Evolutionary conservation across 1,139 yeast genomes (phyloP), one percentile per base, ranked within the genome.

Genomic region (Lodderomyces parapsilosis): DNA sequence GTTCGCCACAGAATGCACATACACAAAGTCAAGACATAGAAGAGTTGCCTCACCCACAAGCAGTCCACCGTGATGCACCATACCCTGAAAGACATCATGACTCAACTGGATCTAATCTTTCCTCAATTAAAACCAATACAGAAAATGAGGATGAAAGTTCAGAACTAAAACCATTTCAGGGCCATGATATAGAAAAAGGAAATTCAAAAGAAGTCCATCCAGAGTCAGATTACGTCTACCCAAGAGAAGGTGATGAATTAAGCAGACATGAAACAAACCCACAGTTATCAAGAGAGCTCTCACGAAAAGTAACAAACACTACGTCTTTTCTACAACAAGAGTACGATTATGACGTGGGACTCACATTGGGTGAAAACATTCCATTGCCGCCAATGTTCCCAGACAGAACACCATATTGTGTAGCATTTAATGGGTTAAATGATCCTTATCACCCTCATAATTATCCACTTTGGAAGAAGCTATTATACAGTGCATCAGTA

Each of bases 371-470:
- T 8, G 66, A 61, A 14, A 71, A 62, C 18, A 56, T 66, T 39
- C 61, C 56, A 7, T 67, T 60, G 43, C 76, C 76, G 1, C 68
- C 74, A 2, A 45, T 58, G 6, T 55, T 68, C 28, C 70, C 68
- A 1, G 65, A 64, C 32, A 56, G 68, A 41, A 60, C 59, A 4
- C 62, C 64, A 3, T 70, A 66, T 47, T 53, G 59, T 5, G 75
- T 70, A 9, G 53, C 60, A 27, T 79, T 61, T 51, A 75, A 71
- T 46, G 81, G 81, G 1, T 73, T 74, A 1, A 64, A 71, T 19
- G 84, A 79, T 53, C 80, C 80, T 1, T 36, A 48, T 0, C 71
- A 66, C 49, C 83, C 84, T 0, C 68, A 65, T 46, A 79, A 78
- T 54, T 77, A 77, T 71, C 51, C 74, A 2, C 28, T 62, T 20